A percentile compares a stretch with the other conserved stretches of the same genome.
phyloP scores from a whole-genome alignment of 495 filamentous ascomycete genomes.

The Aspergillus ellipticus region DNA sequence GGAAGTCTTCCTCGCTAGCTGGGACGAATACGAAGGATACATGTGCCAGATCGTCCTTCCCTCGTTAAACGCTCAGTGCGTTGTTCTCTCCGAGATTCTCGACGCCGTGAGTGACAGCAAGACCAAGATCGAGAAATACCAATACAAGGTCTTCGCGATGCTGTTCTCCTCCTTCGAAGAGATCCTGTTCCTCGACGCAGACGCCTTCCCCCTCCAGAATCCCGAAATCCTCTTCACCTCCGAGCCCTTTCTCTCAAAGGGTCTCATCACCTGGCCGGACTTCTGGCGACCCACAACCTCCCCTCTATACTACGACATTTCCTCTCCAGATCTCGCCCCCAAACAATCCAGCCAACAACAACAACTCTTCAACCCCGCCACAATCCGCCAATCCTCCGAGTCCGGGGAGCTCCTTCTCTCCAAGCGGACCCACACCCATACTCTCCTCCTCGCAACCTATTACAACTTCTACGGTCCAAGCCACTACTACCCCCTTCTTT shows the following conservation, averaged over 20 bases:
- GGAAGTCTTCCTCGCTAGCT: conserved; percentile 49
- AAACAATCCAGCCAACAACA: background rate
- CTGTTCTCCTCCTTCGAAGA: conserved; percentile 53
- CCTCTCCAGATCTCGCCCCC: conserved; percentile 16
- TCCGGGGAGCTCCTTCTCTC: conserved; percentile 52
- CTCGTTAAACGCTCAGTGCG: conserved; percentile 45
- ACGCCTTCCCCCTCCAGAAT: conserved; percentile 43
- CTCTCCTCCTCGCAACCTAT: conserved; percentile 52
- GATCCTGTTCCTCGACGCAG: conserved; percentile 54
- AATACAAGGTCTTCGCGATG: conserved; percentile 53
- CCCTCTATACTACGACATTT: conserved; percentile 46
- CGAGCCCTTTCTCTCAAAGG: conserved; percentile 42
- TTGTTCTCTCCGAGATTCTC: conserved; percentile 36
- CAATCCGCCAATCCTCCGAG: conserved; percentile 41
- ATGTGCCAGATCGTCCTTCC: conserved; percentile 49
- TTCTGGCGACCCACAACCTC: conserved; percentile 50
- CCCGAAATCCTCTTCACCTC: conserved; percentile 45
- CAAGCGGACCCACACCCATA: conserved; percentile 41
- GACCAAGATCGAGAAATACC: conserved; percentile 38
- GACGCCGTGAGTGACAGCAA: conserved; percentile 22
- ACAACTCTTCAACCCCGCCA: conserved; percentile 24
- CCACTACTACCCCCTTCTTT: conserved; percentile 51
- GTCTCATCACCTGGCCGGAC: conserved; percentile 55
- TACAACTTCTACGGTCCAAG: conserved; percentile 56
- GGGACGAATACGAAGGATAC: conserved; percentile 42